Conservation (phyloP, 441 rosid genomes). For the Erysimum cheiri region DNA sequence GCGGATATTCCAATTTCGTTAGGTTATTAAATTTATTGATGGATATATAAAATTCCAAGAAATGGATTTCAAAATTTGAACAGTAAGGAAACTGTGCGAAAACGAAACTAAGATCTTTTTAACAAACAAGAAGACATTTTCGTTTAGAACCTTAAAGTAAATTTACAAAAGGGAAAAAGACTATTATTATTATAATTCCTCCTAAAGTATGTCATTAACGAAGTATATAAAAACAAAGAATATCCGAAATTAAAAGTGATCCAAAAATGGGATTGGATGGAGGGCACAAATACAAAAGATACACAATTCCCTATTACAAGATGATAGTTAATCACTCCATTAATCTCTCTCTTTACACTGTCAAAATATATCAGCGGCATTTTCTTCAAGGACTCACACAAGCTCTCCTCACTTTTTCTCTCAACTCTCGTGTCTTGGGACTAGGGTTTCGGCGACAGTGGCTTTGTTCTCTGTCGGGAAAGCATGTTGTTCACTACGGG, state of each 20-base stretch:
- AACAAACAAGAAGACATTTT: background rate
- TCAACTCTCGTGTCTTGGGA: background rate
- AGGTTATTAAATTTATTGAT: slow-evolving; percentile 15
- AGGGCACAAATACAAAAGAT: slow-evolving; percentile 5
- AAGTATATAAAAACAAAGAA: background rate
- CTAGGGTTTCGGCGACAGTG: slow-evolving; percentile 16
- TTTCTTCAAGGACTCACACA: no score
- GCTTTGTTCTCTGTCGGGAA: background rate
- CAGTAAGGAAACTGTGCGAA: background rate
- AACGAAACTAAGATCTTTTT: no score
- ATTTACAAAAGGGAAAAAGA: background rate
- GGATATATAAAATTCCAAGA: background rate
- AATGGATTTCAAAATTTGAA: background rate
- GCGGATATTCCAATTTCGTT: slow-evolving; percentile 26
- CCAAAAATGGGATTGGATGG: background rate
- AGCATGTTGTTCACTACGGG: slow-evolving; percentile 33
- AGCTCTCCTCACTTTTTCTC: no score
- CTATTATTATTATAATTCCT: background rate
- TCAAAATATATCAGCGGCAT: slow-evolving; percentile 19
- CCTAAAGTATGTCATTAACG: no score
- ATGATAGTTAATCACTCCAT: background rate
- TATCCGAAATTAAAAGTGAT: background rate
- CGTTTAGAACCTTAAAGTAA: background rate
- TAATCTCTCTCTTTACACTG: background rate
- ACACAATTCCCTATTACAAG: no score